Evolutionary conservation across 192 early-diverging fungal genomes (phyloP).

Genomic region (Coemansia sp.): DNA sequence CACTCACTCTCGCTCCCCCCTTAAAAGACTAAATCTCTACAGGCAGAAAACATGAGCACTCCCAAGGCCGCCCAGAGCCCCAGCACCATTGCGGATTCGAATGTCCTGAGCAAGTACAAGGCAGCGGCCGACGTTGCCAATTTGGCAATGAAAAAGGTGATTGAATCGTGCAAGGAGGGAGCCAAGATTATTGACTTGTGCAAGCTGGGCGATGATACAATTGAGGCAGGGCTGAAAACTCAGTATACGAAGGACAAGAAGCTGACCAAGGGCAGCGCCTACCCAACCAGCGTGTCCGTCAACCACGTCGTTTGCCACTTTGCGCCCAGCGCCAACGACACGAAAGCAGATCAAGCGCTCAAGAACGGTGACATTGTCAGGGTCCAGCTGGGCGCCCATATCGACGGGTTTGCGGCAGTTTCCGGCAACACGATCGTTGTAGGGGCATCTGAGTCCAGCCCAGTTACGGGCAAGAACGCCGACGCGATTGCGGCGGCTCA

Average conservation of each 20-base stretch:
- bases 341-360: slow-evolving; percentile 61
- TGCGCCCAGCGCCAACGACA: slow-evolving; percentile 75
- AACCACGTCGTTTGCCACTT: slow-evolving; percentile 85
- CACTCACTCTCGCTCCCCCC: neutral
- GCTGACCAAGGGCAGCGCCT: slow-evolving; percentile 79
- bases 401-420: slow-evolving; percentile 86
- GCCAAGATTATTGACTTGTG: slow-evolving; percentile 87
- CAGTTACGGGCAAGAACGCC: slow-evolving; percentile 76
- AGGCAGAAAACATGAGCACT: slow-evolving; percentile 31
- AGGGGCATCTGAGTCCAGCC: slow-evolving; percentile 67
- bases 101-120: slow-evolving; percentile 90
- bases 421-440: slow-evolving; percentile 83
- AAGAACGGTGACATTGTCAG: slow-evolving; percentile 86
- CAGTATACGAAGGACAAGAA: slow-evolving; percentile 76
- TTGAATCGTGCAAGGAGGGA: slow-evolving; percentile 60
- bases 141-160: slow-evolving; percentile 50
- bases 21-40: neutral
- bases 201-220: slow-evolving; percentile 80
- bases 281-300: slow-evolving; percentile 84
- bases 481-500: slow-evolving; percentile 88
- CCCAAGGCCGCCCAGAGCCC: slow-evolving; percentile 14
- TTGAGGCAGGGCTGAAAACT: slow-evolving; percentile 65
- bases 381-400: slow-evolving; percentile 85
- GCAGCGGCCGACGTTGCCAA: slow-evolving; percentile 88
- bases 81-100: slow-evolving; percentile 66